Conservation (phyloP, 169 alveolate genomes). For the Cryptosporidium xiaoi region DNA sequence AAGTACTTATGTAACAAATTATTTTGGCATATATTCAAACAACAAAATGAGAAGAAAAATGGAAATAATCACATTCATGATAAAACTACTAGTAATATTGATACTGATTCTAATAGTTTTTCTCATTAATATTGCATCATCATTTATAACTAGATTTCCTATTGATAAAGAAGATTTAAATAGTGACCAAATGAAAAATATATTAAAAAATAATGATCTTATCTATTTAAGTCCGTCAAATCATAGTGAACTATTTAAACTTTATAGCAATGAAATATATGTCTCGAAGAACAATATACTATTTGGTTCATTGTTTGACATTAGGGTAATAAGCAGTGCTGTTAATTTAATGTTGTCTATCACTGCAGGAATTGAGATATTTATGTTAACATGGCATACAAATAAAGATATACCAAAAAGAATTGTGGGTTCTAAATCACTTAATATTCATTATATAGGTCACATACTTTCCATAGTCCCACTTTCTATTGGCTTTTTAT, state of each 20-base stretch:
- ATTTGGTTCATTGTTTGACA: slow-evolving; percentile 60
- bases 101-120: slow-evolving; percentile 1
- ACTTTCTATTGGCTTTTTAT: slow-evolving; percentile 39
- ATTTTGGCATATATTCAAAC: slow-evolving; percentile 43
- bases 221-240: slow-evolving; percentile 18
- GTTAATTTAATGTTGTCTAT: slow-evolving; percentile 41
- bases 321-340: slow-evolving; percentile 32
- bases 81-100: slow-evolving; percentile 9
- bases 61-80: slow-evolving; percentile 17
- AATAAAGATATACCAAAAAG: slow-evolving; percentile 7
- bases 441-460: slow-evolving; percentile 25
- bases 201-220: not conserved
- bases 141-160: slow-evolving; percentile 36
- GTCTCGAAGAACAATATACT: not conserved
- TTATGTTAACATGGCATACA: slow-evolving; percentile 48
- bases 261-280: slow-evolving; percentile 15
- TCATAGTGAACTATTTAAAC: not conserved
- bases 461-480: slow-evolving; percentile 13
- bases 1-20: not conserved
- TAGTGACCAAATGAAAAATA: not conserved
- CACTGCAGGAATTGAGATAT: slow-evolving; percentile 39
- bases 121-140: slow-evolving; percentile 24
- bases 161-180: not conserved
- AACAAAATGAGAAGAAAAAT: slow-evolving; percentile 22
- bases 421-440: slow-evolving; percentile 40